Conservation (phyloP, 1,284 basidiomycete genomes). For the Pisolithus thermaeus region DNA sequence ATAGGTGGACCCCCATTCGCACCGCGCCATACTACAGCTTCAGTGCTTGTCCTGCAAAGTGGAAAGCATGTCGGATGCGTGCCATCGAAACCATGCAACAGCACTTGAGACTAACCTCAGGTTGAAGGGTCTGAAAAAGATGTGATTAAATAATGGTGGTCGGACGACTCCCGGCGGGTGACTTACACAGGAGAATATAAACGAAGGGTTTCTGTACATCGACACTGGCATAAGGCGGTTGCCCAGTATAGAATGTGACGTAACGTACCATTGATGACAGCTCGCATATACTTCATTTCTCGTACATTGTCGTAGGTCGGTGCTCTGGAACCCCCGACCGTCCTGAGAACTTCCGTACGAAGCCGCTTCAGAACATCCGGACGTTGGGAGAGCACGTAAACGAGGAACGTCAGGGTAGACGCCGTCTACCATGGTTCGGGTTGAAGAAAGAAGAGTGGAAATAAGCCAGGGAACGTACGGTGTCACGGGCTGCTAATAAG, state of each 20-base stretch:
- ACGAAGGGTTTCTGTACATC: slow-evolving; percentile 47
- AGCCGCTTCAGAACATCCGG: slow-evolving; percentile 42
- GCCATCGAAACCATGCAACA: too few relatives aligned
- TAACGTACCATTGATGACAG: slow-evolving; percentile 53
- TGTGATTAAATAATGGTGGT: neutral
- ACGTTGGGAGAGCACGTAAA: slow-evolving; percentile 52
- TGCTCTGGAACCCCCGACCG: slow-evolving; percentile 37
- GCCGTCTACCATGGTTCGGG: slow-evolving; percentile 37
- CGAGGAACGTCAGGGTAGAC: slow-evolving; percentile 43
- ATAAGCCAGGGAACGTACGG: slow-evolving; percentile 5
- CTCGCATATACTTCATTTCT: slow-evolving; percentile 54
- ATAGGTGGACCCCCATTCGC: too few relatives aligned
- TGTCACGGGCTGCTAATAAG: too few relatives aligned
- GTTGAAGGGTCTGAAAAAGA: too few relatives aligned
- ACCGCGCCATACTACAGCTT: too few relatives aligned
- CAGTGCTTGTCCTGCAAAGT: slow-evolving; percentile 16
- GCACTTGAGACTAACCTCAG: too few relatives aligned
- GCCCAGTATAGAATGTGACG: neutral
- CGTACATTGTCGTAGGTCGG: slow-evolving; percentile 50
- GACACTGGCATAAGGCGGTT: neutral
- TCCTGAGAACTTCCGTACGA: slow-evolving; percentile 46
- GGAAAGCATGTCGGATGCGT: neutral
- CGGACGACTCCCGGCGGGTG: neutral
- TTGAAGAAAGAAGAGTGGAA: neutral
- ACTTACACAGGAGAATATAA: slow-evolving; percentile 57